Conservation (phyloP, 306 rosid genomes). For the Neltuma alba region DNA sequence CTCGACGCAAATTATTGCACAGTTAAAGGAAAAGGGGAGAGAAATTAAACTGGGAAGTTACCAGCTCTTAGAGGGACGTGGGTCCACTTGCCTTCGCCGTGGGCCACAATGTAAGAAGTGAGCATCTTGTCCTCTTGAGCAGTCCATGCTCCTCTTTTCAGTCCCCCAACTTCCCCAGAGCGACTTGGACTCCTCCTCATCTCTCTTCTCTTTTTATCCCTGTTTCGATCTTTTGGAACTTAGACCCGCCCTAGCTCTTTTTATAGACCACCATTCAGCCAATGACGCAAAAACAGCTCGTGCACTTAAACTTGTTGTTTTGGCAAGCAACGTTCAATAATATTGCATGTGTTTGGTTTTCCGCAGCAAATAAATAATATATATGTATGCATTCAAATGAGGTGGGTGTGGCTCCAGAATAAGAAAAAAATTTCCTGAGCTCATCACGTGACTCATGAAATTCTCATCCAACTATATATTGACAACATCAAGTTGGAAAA, state of each 20-base stretch:
- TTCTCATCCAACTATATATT: not conserved
- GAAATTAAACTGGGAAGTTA: not conserved
- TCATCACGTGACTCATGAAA: not conserved
- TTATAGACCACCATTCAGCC: not conserved
- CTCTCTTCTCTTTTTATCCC: not conserved
- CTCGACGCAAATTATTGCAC: too few species aligned
- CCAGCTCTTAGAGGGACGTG: constrained; percentile 9
- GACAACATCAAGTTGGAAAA: not conserved
- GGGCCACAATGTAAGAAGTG: not conserved
- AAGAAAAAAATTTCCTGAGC: not conserved
- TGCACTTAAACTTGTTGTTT: not conserved
- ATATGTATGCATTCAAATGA: not conserved
- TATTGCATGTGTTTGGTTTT: constrained; percentile 5
- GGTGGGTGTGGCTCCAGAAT: not conserved
- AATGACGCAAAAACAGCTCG: not conserved
- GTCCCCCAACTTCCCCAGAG: not conserved
- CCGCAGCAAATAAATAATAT: not conserved
- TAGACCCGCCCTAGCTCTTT: not conserved
- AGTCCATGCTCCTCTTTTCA: constrained; percentile 17
- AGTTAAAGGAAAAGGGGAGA: not conserved
- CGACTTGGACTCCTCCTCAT: constrained; percentile 13
- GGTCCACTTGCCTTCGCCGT: constrained; percentile 18
- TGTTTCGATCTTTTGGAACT: not conserved
- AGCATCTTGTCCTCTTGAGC: constrained; percentile 11
- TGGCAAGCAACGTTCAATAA: not conserved